Base-by-base conservation (phyloP, 768 basidiomycete species). In the Russula vinacea region DNA sequence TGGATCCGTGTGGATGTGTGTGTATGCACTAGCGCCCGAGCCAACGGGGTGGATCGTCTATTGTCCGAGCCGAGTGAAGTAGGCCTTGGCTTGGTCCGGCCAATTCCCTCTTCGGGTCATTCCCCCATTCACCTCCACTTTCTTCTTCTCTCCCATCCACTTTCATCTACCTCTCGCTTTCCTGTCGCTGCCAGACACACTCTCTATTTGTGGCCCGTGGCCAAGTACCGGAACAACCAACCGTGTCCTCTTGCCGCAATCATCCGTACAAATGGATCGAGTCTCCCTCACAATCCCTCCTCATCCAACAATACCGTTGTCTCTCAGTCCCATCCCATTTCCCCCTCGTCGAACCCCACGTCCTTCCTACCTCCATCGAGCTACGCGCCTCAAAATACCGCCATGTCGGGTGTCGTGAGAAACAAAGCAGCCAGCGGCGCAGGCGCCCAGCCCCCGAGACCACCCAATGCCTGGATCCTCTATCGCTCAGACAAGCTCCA, bases 381-480 rank as follows among this genome's bases (percentile, higher is more conserved):
- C 7, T 8, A 14, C 32, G n/a, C 35, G 0, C 51, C 64, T 14
- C 59, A 61, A 45, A 56, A 29, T 22, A 51, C 16, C 40, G 2
- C 19, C 63, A 65, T 65, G 64, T 65, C 64, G 32, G 26, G 42
- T 57, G 24, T 40, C 55, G 9, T 26, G 13, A 57, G 55, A 45
- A 62, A 53, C 51, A 62, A 47, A 40, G n/a, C 56, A 51, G 58
- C n/a, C n/a, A n/a, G 47, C 57, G 40, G 47, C 57, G 40, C 60
- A 16, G 56, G 52, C 44, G 64, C 51, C 47, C 56, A 54, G 8
- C 45, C 71, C 2, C 76, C 78, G 17, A 74, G 80, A 29, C 80
- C 80, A 17, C 78, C 78, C 35, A 82, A 81, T 68, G 78, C 80
- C 10, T 81, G 81, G 81, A 81, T 82, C 67, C 68, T 82, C 14